These are phyloP conservation scores for Nidula microcarpa DNA, from an alignment of 768 basidiomycete genomes.

Conservation along the genomic window DNA sequence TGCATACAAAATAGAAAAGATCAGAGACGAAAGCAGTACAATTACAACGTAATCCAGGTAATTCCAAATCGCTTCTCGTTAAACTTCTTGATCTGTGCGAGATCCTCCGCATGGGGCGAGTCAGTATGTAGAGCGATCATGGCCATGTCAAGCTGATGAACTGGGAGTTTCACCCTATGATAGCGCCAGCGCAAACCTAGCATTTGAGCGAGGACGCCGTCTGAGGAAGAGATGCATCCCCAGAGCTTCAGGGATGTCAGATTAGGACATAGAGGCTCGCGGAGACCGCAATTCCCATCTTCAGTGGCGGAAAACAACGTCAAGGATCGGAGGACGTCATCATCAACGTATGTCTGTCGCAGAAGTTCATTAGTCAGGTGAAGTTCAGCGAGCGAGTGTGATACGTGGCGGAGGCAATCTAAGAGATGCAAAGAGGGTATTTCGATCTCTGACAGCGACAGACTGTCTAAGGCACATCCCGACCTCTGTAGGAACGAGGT, in stretches of 20 bases:
- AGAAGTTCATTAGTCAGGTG: constrained; percentile 9
- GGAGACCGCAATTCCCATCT: neutral
- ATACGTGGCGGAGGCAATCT: constrained; percentile 7
- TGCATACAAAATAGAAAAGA: no score
- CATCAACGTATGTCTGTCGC: constrained; percentile 10
- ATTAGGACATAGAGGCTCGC: constrained; percentile 11
- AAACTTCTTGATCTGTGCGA: constrained; percentile 6
- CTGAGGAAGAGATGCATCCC: constrained; percentile 18
- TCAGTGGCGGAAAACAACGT: constrained; percentile 3
- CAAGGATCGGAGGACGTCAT: constrained; percentile 12
- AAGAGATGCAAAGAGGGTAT: constrained; percentile 9
- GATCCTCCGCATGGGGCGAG: constrained; percentile 6
- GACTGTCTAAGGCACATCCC: constrained; percentile 10
- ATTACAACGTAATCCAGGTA: neutral
- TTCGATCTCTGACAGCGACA: constrained; percentile 11
- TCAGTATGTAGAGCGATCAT: constrained; percentile 14
- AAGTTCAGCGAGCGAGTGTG: constrained; percentile 11
- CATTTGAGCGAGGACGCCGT: constrained; percentile 24
- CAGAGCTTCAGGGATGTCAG: constrained; percentile 17
- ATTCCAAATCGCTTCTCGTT: constrained; percentile 8
- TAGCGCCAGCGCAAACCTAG: constrained; percentile 18
- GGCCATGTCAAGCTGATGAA: constrained; percentile 6
- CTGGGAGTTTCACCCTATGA: constrained; percentile 5
- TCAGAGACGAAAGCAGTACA: no score
- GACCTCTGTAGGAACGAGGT: constrained; percentile 17